These are phyloP conservation scores for Fusarium sp. DNA, from an alignment of 2,329 filamentous ascomycete species.

Conservation along the genomic window DNA sequence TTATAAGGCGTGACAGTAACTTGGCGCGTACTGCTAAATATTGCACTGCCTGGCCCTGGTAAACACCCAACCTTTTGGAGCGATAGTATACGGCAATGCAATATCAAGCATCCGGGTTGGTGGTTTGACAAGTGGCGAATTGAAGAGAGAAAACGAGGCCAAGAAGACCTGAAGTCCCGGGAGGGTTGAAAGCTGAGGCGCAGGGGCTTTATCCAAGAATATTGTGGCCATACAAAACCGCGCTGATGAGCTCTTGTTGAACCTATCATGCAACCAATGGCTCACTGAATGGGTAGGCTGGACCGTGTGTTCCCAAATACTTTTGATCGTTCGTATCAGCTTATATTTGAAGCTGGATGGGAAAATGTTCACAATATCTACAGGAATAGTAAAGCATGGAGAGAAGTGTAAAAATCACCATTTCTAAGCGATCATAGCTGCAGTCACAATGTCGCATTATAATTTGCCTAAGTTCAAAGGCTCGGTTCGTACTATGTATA, in stretches of 20 bases:
- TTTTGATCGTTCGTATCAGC: not conserved
- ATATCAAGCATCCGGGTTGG: slow-evolving; percentile 1
- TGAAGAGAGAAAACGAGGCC: not conserved
- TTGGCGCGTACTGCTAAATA: slow-evolving; percentile 1
- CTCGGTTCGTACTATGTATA: not conserved
- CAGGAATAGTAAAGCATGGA: slow-evolving; percentile 1
- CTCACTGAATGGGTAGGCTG: not conserved
- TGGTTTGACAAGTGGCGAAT: not conserved
- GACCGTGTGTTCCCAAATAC: not conserved
- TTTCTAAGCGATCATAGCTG: not conserved
- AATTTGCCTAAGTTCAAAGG: not conserved
- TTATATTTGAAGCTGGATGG: not conserved
- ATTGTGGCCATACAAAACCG: not conserved
- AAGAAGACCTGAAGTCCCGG: slow-evolving; percentile 3
- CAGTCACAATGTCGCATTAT: not conserved
- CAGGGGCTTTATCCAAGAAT: not conserved
- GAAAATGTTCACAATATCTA: not conserved
- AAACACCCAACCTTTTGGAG: not conserved
- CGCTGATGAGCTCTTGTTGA: not conserved
- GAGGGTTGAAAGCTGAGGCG: not conserved
- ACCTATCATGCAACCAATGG: not conserved
- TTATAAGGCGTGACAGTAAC: slow-evolving; percentile 20
- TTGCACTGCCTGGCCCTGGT: slow-evolving; percentile 1
- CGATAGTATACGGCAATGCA: slow-evolving; percentile 1
- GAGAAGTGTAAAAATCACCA: not conserved